phyloP scores from a whole-genome alignment of 23 red algal genomes.

The Cyanidium caldarium region DNA sequence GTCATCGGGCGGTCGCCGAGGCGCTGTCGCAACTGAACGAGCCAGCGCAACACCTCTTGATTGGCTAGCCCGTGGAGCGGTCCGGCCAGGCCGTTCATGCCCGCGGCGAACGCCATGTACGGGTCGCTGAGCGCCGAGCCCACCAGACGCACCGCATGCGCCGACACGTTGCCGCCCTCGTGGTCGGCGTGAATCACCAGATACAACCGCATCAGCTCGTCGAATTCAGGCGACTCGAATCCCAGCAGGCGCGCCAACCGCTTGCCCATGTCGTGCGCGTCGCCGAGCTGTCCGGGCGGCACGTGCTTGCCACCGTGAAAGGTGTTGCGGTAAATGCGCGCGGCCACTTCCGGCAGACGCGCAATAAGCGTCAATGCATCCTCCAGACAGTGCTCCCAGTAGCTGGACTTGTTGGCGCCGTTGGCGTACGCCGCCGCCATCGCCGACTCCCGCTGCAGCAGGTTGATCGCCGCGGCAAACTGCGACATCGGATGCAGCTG shows the following conservation, averaged over 20 bases:
- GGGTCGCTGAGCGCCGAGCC: constrained; percentile 89
- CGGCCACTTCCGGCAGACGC: constrained; percentile 70
- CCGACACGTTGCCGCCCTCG: constrained; percentile 95
- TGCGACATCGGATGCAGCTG: constrained; percentile 92
- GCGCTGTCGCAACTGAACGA: constrained; percentile 33
- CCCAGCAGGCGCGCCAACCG: constrained; percentile 69
- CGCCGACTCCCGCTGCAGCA: constrained; percentile 64
- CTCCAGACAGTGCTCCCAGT: constrained; percentile 87
- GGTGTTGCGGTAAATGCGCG: constrained; percentile 62
- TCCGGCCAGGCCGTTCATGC: constrained; percentile 75
- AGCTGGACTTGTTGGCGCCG: constrained; percentile 57
- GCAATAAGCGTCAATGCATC: constrained; percentile 69
- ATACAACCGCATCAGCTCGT: constrained; percentile 93
- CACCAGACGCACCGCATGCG: constrained; percentile 65
- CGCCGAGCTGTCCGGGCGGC: constrained; percentile 17
- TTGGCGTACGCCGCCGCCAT: constrained; percentile 73
- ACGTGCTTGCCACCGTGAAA: constrained; percentile 43
- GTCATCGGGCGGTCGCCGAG: constrained; percentile 30
- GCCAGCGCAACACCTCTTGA: constrained; percentile 81
- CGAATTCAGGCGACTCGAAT: constrained; percentile 61
- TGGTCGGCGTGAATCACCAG: constrained; percentile 90
- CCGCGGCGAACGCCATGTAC: constrained; percentile 56
- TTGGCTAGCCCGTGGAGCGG: constrained; percentile 92
- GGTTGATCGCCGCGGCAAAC: constrained; percentile 35
- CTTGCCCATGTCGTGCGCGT: constrained; percentile 36